Conservation (phyloP, 305 asterid species). For the Caryopteris hybrid region DNA sequence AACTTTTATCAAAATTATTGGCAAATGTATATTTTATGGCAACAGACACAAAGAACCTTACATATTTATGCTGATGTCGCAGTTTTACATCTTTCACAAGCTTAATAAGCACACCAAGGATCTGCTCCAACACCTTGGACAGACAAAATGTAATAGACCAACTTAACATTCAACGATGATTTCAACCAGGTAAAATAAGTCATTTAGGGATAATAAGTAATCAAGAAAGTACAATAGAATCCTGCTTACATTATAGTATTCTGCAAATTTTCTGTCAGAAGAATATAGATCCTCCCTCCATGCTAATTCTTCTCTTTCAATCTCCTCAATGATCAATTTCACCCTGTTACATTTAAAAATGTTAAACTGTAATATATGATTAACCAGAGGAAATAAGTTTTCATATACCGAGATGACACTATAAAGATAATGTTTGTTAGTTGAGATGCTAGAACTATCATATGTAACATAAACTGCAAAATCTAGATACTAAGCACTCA, state of each 20-base stretch:
- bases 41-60: conserved; percentile 36
- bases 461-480: too few species aligned
- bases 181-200: conserved; percentile 16
- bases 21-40: background rate
- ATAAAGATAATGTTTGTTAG: too few species aligned
- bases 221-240: background rate
- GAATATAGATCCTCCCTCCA: conserved; percentile 92
- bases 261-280: conserved; percentile 81
- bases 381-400: background rate
- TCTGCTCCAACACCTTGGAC: conserved; percentile 89
- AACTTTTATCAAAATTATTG: background rate
- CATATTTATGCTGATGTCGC: conserved; percentile 90
- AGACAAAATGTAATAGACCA: conserved; percentile 16
- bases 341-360: conserved; percentile 49
- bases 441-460: too few species aligned
- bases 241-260: conserved; percentile 72
- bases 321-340: conserved; percentile 83
- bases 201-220: conserved; percentile 8
- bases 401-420: background rate
- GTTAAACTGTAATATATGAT: conserved; percentile 21
- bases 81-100: conserved; percentile 94
- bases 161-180: conserved; percentile 5
- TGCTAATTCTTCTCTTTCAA: conserved; percentile 90
- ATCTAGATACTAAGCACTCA: background rate
- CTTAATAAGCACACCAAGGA: conserved; percentile 91